Conservation (phyloP, 805 yeast genomes). For the Kuraishia borneana region DNA sequence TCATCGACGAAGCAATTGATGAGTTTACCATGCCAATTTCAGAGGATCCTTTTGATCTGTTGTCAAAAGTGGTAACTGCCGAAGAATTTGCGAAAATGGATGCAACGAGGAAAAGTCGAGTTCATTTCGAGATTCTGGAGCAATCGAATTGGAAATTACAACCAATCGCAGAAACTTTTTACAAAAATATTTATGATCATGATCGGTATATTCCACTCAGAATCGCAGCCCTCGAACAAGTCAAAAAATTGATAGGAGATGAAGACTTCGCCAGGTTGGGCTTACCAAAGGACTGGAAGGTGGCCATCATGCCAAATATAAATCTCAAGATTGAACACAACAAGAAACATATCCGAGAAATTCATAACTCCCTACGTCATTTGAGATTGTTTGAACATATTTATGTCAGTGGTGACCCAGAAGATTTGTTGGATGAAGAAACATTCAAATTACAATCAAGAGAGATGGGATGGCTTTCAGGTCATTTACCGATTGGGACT, state of each 20-base stretch:
- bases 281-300: constrained; percentile 10
- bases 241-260: constrained; percentile 9
- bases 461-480: constrained; percentile 31
- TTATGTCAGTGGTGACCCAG: constrained; percentile 9
- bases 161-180: constrained; percentile 16
- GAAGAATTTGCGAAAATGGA: constrained; percentile 7
- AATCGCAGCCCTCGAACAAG: constrained; percentile 14
- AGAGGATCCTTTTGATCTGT: neutral
- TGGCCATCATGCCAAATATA: too few relatives aligned
- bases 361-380: constrained; percentile 13
- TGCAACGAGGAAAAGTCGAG: constrained; percentile 7
- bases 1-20: neutral
- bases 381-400: constrained; percentile 14
- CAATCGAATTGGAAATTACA: constrained; percentile 12
- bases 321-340: constrained; percentile 15
- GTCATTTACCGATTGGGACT: constrained; percentile 24
- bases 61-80: neutral
- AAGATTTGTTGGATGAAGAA: constrained; percentile 2
- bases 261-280: constrained; percentile 10
- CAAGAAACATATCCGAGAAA: constrained; percentile 12
- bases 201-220: constrained; percentile 14
- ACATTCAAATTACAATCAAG: constrained; percentile 8
- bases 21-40: neutral
- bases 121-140: constrained; percentile 12
- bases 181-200: constrained; percentile 17